These are phyloP conservation scores for Ceraceosorus guamensis DNA, from an alignment of 1,284 basidiomycete genomes.

Conservation along the genomic window DNA sequence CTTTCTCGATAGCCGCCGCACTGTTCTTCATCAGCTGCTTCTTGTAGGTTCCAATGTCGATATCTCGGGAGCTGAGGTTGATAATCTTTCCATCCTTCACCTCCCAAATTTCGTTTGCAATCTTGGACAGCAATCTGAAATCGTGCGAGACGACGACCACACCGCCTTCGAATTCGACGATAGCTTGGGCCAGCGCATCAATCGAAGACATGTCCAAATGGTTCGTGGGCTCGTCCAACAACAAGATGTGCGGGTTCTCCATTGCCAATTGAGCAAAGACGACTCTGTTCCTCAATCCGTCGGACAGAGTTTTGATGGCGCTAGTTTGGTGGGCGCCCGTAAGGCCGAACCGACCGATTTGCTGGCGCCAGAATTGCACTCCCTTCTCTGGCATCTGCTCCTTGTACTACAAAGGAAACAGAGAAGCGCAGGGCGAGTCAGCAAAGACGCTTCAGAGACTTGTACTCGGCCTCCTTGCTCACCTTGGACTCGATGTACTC, in stretches of 20 bases:
- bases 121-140: conserved; percentile 41
- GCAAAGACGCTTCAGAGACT: conserved; percentile 86
- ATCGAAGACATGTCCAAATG: conserved; percentile 88
- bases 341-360: conserved; percentile 91
- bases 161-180: conserved; percentile 94
- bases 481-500: conserved; percentile 83
- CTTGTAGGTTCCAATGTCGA: conserved; percentile 47
- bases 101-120: conserved; percentile 88
- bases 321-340: conserved; percentile 87
- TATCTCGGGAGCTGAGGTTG: conserved; percentile 78
- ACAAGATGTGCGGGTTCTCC: conserved; percentile 51
- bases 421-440: conserved; percentile 87
- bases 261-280: conserved; percentile 74
- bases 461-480: conserved; percentile 79
- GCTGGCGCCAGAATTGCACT: conserved; percentile 80
- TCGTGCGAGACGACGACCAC: conserved; percentile 57
- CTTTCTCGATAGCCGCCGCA: conserved; percentile 41
- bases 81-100: conserved; percentile 88
- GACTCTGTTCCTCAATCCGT: conserved; percentile 87
- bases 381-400: conserved; percentile 94
- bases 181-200: conserved; percentile 84
- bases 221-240: conserved; percentile 65
- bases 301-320: conserved; percentile 83
- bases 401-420: conserved; percentile 53
- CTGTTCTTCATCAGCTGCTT: conserved; percentile 42